phyloP scores from a whole-genome alignment of 1,284 basidiomycete genomes.

The Inonotus hispidus region DNA sequence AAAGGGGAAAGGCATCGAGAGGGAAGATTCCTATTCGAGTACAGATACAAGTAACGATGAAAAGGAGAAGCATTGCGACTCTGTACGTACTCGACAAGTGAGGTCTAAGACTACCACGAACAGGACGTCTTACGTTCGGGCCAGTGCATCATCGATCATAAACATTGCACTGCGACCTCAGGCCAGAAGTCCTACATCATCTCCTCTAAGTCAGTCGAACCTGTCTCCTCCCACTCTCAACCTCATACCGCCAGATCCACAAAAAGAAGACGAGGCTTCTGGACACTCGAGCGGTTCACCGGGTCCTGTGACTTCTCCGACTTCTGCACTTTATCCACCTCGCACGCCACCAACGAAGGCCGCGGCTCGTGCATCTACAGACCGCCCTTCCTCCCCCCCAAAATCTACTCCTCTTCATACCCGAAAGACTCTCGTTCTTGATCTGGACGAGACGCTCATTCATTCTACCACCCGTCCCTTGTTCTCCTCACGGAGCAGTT shows the following conservation, averaged over 20 bases:
- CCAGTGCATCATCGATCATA: constrained; percentile 7
- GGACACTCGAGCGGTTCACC: background rate
- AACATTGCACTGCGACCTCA: constrained; percentile 5
- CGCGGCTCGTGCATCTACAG: constrained; percentile 4
- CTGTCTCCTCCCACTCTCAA: constrained; percentile 8
- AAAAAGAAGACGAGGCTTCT: background rate
- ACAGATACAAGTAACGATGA: constrained; percentile 27
- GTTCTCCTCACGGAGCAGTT: constrained; percentile 41
- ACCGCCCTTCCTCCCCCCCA: constrained; percentile 17
- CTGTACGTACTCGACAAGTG: constrained; percentile 25
- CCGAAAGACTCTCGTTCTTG: constrained; percentile 90
- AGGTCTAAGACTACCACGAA: background rate
- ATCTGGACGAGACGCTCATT: constrained; percentile 96
- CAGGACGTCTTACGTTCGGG: background rate
- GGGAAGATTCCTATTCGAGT: constrained; percentile 27
- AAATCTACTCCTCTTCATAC: constrained; percentile 60
- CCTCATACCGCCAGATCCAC: constrained; percentile 10
- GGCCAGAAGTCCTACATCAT: constrained; percentile 13
- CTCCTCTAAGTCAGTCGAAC: constrained; percentile 19
- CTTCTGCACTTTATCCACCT: constrained; percentile 22
- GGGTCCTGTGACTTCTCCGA: background rate
- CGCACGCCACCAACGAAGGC: constrained; percentile 12
- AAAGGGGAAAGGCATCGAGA: constrained; percentile 20
- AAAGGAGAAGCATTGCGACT: constrained; percentile 35
- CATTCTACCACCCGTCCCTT: constrained; percentile 90